phyloP scores from a whole-genome alignment of 331 rosid species.

The Prunus yedoensis region DNA sequence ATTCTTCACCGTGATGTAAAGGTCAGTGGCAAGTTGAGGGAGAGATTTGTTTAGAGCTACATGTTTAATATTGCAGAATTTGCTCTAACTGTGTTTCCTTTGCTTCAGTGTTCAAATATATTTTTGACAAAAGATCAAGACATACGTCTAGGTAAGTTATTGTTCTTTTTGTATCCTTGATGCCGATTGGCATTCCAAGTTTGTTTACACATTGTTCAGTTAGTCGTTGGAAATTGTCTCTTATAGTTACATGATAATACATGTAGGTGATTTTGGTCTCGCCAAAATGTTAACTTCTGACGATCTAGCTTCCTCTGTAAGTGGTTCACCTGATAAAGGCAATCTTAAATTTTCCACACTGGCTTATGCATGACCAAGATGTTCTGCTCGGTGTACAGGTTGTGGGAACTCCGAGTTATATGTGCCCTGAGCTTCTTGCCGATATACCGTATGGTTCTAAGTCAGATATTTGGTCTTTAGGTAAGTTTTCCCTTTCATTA shows the following conservation, averaged over 20 bases:
- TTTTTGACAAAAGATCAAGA: conserved; percentile 49
- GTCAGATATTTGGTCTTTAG: conserved; percentile 53
- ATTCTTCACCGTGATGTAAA: conserved; percentile 54
- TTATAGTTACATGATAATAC: neutral
- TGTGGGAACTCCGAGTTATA: conserved; percentile 49
- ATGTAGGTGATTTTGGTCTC: conserved; percentile 50
- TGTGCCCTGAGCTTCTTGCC: conserved; percentile 57
- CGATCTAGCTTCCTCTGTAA: conserved; percentile 55
- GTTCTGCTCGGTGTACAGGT: conserved; percentile 26
- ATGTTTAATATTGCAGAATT: neutral
- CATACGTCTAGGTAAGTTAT: conserved; percentile 42
- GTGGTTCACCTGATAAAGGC: conserved; percentile 7
- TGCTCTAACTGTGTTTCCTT: neutral
- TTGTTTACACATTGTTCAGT: neutral
- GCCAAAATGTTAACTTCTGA: conserved; percentile 49
- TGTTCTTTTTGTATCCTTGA: neutral
- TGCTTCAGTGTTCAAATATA: conserved; percentile 49
- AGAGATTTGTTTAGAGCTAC: neutral
- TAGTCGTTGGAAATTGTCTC: neutral
- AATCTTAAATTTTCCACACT: neutral
- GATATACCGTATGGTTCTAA: conserved; percentile 52
- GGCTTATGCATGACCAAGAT: neutral
- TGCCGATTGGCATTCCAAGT: conserved; percentile 7
- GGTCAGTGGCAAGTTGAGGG: conserved; percentile 17
- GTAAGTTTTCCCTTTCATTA: conserved; percentile 19